Evolutionary conservation across 2,329 filamentous ascomycete species (phyloP), one percentile per base, ranked within the genome.

Genomic region (Trichothecium roseum): DNA sequence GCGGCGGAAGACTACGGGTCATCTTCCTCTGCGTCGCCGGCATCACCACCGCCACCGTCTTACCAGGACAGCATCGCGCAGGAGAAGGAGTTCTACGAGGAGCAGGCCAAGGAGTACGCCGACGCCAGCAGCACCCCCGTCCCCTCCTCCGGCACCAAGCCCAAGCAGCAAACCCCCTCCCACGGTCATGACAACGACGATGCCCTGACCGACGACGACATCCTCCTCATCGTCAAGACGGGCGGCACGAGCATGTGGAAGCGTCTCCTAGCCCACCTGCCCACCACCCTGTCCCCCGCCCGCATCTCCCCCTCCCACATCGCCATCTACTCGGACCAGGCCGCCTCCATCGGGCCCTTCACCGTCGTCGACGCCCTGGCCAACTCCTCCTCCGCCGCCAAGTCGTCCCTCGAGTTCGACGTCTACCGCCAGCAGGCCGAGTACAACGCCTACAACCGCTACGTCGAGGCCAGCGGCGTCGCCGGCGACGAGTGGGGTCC

Each of bases 211-310:
- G 20, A 38, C 17, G 42, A 47, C 22, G 47, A 48, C 34, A 38
- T 49, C 13, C 33, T 49, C 17, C 40, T 49, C 30, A 47, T 49
- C 30, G 40, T 49, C 33, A 49, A 49, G 29, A 49, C 47, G 3
- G 47, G 47, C 18, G 45, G 45, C 30, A 49, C 47, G 10, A 45
- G 43, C 8, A 37, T 48, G 39, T 49, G 43, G 43, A 48, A 47
- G 38, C 43, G 47, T 3, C 39, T 49, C n/a, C 42, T 49, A 14
- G 38, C 47, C 18, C 45, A 49, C 15, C 38, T 49, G 17, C 37
- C 43, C 8, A 49, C 47, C 1, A 35, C 39, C 3, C 41, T 49
- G 14, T 30, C 40, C 1, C 26, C 16, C 5, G 32, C 41, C 8
- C 40, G 45, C 15, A 39, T 45, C 10, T 33, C 37, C 17, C 37